Evolutionary conservation across 129 eudicot species (phyloP), one percentile per base, ranked within the genome.

Genomic region (Sambucus nigra): DNA sequence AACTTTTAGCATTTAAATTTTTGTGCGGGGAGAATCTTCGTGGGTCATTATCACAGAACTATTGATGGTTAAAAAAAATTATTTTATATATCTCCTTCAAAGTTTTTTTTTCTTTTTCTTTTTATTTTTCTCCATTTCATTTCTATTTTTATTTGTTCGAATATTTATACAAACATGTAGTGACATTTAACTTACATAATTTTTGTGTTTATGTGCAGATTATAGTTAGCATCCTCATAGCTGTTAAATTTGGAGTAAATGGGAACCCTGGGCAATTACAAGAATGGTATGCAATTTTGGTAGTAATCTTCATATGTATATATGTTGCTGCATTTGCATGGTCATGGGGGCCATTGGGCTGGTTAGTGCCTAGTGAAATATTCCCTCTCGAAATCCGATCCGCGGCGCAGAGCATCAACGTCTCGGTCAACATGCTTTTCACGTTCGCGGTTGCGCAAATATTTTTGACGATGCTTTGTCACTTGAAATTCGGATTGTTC

Each of bases 301-400:
- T 80, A 17, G 82, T 80, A 19, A 5, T 20, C 0, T 61, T 63
- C 32, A 80, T 80, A 12, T 80, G 87, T 46, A 8, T 80, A 4
- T 80, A 75, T 55, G 75, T 80, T 0, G 57, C 76, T 0, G 87
- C 53, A 18, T 80, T 80, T 18, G 87, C 82, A 3, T 80, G 87
- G 87, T 79, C 87, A 4, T 79, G 87, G 87, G 87, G 87, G 1
- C 87, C 87, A 10, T 53, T 80, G 0, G 86, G 81, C 4, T 79
- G 86, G 86, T 57, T 79, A 22, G 79, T 79, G 7, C 85, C 80
- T 0, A 73, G 86, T 49, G 86, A 79, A 29, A 73, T 79, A 2
- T 71, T 75, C 40, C 79, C 87, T 0, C 73, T 81, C 0, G 84
- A 81, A 55, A 66, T 81, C 17, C 64, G 84, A 27, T 81, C 80